Percentiles rank a stretch among this genome's conserved stretches.
Evolutionary conservation across 2,329 filamentous ascomycete genomes (phyloP).

Genomic region (Penicillium sp.): DNA sequence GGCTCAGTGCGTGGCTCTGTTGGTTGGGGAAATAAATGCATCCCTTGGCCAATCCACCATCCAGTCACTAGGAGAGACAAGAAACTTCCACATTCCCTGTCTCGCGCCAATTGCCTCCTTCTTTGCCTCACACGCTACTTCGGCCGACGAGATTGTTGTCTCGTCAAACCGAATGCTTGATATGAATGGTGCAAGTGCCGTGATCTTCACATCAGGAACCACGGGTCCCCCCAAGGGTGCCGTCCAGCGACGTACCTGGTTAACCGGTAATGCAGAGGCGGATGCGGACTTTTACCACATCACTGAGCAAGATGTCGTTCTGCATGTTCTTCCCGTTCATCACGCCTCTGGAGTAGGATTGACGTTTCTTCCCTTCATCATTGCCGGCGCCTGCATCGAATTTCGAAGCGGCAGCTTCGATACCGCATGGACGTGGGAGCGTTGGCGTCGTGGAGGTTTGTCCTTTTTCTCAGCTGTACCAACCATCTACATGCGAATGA

Average conservation of each 20-base stretch:
- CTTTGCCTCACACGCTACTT: slow-evolving; percentile 8
- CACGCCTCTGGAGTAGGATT: slow-evolving; percentile 41
- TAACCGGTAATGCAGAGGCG: slow-evolving; percentile 18
- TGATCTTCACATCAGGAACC: slow-evolving; percentile 37
- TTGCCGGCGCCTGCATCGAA: slow-evolving; percentile 41
- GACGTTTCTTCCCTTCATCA: slow-evolving; percentile 43
- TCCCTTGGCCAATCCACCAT: slow-evolving; percentile 14
- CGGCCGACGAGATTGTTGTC: slow-evolving; percentile 18
- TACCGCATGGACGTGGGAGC: slow-evolving; percentile 39
- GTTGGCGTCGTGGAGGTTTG: slow-evolving; percentile 36
- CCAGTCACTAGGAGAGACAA: slow-evolving; percentile 11
- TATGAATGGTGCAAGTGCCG: slow-evolving; percentile 28
- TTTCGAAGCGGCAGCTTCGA: slow-evolving; percentile 42
- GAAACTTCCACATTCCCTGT: slow-evolving; percentile 11
- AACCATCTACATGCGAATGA: slow-evolving; percentile 45
- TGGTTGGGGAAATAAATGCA: slow-evolving; percentile 9
- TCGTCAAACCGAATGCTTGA: slow-evolving; percentile 26
- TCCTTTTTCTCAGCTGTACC: slow-evolving; percentile 46
- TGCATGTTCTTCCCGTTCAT: slow-evolving; percentile 44
- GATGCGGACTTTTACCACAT: slow-evolving; percentile 34
- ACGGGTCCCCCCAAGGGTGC: slow-evolving; percentile 35
- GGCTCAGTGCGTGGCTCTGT: slow-evolving; percentile 14
- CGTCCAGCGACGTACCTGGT: slow-evolving; percentile 35
- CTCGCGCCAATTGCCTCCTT: slow-evolving; percentile 23
- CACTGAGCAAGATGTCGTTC: slow-evolving; percentile 29